Conservation (phyloP, 495 filamentous ascomycete species). For the Penicillium subrubescens region DNA sequence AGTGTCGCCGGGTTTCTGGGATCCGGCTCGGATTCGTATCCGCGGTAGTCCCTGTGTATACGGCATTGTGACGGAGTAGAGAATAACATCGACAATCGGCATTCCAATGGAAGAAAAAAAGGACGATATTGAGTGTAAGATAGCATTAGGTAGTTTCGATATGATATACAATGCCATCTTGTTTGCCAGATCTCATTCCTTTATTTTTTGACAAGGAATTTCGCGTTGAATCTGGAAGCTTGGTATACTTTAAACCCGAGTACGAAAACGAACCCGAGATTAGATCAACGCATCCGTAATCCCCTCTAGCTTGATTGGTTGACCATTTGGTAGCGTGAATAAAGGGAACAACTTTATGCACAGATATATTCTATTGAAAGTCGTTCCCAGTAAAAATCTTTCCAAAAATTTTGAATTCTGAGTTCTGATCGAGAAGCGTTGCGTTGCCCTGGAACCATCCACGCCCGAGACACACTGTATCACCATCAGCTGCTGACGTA, state of each 20-base stretch:
- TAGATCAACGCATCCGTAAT: background rate
- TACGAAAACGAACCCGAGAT: background rate
- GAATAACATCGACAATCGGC: background rate
- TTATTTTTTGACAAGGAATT: background rate
- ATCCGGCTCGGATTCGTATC: background rate
- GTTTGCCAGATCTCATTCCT: background rate
- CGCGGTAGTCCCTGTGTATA: background rate
- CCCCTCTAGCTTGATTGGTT: background rate
- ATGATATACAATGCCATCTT: background rate
- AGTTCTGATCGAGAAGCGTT: background rate
- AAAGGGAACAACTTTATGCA: background rate
- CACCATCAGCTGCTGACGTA: background rate
- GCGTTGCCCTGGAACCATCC: background rate
- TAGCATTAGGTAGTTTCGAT: background rate
- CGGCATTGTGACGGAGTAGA: background rate
- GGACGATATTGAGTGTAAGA: background rate
- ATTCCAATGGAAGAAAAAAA: background rate
- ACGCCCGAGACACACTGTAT: background rate
- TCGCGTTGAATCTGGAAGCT: background rate
- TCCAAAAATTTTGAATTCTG: background rate
- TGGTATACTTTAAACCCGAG: background rate
- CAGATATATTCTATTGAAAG: background rate
- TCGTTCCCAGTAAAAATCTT: background rate
- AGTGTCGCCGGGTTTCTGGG: background rate
- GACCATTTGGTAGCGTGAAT: background rate